Evolutionary conservation across 2,329 filamentous ascomycete species (phyloP).

Genomic region (Hypoxylon sp.): DNA sequence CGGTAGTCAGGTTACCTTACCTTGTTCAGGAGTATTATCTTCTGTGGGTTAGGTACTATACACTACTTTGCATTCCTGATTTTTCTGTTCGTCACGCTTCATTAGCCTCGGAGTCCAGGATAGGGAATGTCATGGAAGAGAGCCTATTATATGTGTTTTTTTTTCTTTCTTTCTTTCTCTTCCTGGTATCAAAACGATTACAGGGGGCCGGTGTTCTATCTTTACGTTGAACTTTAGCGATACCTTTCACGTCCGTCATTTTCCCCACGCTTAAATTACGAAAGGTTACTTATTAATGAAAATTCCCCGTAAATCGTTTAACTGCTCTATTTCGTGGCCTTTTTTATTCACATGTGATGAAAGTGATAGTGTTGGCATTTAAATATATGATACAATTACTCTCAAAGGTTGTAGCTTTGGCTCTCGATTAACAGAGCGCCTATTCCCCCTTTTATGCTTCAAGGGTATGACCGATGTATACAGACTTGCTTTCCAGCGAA

Average conservation of each 20-base stretch:
- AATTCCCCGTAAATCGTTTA: slow-evolving; percentile 1
- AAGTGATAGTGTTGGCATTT: neutral
- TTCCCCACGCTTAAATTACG: neutral
- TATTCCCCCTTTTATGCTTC: slow-evolving; percentile 1
- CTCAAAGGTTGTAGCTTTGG: neutral
- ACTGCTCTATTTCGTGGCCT: neutral
- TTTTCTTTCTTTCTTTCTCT: slow-evolving; percentile 1
- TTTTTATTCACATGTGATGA: neutral
- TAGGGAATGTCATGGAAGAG: slow-evolving; percentile 1
- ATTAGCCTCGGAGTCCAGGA: slow-evolving; percentile 41
- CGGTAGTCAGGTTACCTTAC: neutral
- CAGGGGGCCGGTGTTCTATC: slow-evolving; percentile 3
- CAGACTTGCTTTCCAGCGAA: neutral
- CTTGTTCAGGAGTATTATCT: neutral
- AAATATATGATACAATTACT: neutral
- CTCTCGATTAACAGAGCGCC: neutral
- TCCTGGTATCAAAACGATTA: slow-evolving; percentile 6
- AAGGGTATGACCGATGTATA: neutral
- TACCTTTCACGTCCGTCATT: slow-evolving; percentile 7
- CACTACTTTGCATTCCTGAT: slow-evolving; percentile 11
- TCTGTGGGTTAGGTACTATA: neutral
- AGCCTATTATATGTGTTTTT: slow-evolving; percentile 3
- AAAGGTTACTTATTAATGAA: slow-evolving; percentile 9
- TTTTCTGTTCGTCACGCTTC: slow-evolving; percentile 16
- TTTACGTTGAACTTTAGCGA: slow-evolving; percentile 5